These are phyloP conservation scores for Pseudocercospora fuligena DNA, from an alignment of 2,329 filamentous ascomycete species.

Conservation along the genomic window DNA sequence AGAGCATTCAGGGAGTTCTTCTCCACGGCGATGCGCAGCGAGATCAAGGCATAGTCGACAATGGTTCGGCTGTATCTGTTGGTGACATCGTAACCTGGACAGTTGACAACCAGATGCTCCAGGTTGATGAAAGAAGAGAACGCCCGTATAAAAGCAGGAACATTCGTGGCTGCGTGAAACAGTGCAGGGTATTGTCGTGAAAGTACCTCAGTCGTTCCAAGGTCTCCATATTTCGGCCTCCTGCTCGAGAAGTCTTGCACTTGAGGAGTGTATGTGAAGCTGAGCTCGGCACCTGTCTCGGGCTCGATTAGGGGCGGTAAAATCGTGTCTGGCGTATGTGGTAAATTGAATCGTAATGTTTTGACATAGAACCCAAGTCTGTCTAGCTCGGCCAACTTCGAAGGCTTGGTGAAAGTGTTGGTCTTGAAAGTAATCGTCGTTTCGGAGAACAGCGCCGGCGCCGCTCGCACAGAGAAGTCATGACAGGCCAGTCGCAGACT, in stretches of 20 bases:
- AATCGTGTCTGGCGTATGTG: slow-evolving; percentile 78
- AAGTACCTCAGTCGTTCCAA: slow-evolving; percentile 78
- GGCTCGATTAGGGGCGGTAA: slow-evolving; percentile 84
- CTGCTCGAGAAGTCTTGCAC: slow-evolving; percentile 58
- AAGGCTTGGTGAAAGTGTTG: slow-evolving; percentile 75
- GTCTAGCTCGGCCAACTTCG: slow-evolving; percentile 73
- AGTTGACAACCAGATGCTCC: slow-evolving; percentile 75
- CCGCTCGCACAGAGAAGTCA: slow-evolving; percentile 72
- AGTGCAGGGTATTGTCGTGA: slow-evolving; percentile 86
- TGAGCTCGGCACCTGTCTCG: slow-evolving; percentile 74
- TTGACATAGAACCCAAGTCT: slow-evolving; percentile 80
- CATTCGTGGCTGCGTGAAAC: slow-evolving; percentile 88
- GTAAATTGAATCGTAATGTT: slow-evolving; percentile 76
- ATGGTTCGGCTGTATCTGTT: slow-evolving; percentile 76
- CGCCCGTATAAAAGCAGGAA: slow-evolving; percentile 79
- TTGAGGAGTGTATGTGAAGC: slow-evolving; percentile 81
- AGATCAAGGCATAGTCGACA: slow-evolving; percentile 89
- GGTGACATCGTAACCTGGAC: slow-evolving; percentile 68
- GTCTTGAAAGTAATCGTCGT: slow-evolving; percentile 72
- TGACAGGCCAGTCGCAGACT: slow-evolving; percentile 69
- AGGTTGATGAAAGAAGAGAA: slow-evolving; percentile 72
- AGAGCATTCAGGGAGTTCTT: slow-evolving; percentile 69
- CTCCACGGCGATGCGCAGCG: slow-evolving; percentile 81
- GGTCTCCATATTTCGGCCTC: slow-evolving; percentile 77
- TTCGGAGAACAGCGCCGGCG: slow-evolving; percentile 70